These are phyloP conservation scores for Acephala macrosclerotiorum DNA, from an alignment of 2,329 filamentous ascomycete genomes.

Conservation along the genomic window DNA sequence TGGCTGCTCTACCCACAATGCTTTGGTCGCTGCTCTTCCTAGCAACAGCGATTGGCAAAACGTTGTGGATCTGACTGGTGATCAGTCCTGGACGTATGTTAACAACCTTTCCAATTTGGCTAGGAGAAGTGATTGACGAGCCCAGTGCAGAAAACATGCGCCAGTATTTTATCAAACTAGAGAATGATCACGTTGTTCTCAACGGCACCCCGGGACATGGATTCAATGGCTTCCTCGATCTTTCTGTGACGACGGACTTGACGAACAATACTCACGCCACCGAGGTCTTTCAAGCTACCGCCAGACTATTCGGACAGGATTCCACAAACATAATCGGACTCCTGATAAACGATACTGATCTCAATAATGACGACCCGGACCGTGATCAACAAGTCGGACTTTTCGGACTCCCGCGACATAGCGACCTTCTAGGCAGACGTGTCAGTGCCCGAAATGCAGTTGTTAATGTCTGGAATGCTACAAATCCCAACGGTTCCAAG, in stretches of 20 bases:
- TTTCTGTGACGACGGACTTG: slow-evolving; percentile 19
- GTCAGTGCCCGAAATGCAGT: slow-evolving; percentile 25
- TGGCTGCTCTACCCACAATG: slow-evolving; percentile 42
- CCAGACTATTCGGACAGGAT: slow-evolving; percentile 31
- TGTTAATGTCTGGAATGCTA: slow-evolving; percentile 18
- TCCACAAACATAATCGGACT: slow-evolving; percentile 27
- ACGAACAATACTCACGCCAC: not conserved
- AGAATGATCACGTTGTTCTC: slow-evolving; percentile 49
- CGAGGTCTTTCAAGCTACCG: slow-evolving; percentile 30
- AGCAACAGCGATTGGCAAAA: slow-evolving; percentile 35
- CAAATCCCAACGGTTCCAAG: slow-evolving; percentile 11
- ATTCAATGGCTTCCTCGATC: slow-evolving; percentile 43
- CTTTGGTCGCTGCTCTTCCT: slow-evolving; percentile 32
- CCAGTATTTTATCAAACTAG: slow-evolving; percentile 20
- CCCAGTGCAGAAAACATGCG: slow-evolving; percentile 13
- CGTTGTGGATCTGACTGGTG: slow-evolving; percentile 36
- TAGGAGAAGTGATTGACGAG: slow-evolving; percentile 24
- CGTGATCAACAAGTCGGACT: slow-evolving; percentile 35
- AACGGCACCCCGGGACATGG: slow-evolving; percentile 42
- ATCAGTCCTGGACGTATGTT: slow-evolving; percentile 34
- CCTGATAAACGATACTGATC: slow-evolving; percentile 27
- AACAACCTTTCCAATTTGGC: slow-evolving; percentile 36
- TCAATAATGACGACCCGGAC: slow-evolving; percentile 34
- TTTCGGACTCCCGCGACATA: slow-evolving; percentile 37
- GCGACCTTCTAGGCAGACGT: slow-evolving; percentile 29